Evolutionary conservation across 768 basidiomycete species (phyloP).

Genomic region (Panellus pusillus): DNA sequence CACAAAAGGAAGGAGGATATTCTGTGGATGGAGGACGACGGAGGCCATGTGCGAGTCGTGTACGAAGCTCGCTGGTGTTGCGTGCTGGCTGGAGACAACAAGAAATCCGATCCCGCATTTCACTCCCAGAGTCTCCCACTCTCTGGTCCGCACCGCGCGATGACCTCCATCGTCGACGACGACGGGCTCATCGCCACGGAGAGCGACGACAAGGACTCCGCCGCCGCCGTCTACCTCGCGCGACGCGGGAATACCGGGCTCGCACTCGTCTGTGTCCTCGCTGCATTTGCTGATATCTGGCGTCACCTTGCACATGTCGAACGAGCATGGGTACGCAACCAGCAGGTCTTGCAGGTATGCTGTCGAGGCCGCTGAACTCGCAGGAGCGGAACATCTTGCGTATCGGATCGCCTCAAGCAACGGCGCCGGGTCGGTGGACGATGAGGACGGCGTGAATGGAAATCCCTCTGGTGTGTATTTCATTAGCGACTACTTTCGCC

Average conservation of each 20-base stretch:
- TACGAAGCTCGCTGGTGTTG: no score
- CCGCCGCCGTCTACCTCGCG: background rate
- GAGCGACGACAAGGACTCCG: background rate
- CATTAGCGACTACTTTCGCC: background rate
- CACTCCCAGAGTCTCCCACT: slow-evolving; percentile 30
- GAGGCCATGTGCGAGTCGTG: no score
- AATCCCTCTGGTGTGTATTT: background rate
- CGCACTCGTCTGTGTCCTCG: background rate
- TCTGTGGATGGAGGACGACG: no score
- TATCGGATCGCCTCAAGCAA: slow-evolving; percentile 82
- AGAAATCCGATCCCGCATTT: slow-evolving; percentile 34
- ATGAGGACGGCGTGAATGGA: background rate
- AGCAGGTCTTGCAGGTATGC: slow-evolving; percentile 38
- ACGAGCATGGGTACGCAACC: slow-evolving; percentile 18
- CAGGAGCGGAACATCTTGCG: slow-evolving; percentile 71
- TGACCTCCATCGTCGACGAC: slow-evolving; percentile 4
- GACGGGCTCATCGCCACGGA: slow-evolving; percentile 1
- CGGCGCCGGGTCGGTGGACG: slow-evolving; percentile 74
- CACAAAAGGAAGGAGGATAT: no score
- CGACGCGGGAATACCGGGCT: background rate
- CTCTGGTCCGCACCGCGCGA: slow-evolving; percentile 15
- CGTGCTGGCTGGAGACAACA: no score
- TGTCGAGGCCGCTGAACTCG: slow-evolving; percentile 58
- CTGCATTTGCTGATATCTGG: no score
- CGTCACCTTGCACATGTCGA: background rate